phyloP scores from a whole-genome alignment of 129 eudicot genomes.

The Pulicaria dysenterica region DNA sequence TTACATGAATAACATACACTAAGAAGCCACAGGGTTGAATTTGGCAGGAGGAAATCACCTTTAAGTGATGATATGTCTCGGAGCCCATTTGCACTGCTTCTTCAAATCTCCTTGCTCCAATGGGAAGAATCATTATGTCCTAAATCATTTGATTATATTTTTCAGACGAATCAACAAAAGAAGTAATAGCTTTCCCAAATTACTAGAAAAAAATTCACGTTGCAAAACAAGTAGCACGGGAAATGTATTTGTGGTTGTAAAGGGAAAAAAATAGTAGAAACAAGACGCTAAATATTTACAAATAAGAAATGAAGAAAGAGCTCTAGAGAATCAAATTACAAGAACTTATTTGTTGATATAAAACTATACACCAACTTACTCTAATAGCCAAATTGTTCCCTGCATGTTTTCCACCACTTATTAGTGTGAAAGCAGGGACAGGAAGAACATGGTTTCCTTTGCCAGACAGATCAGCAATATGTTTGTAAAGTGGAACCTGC shows the following conservation, averaged over 20 bases:
- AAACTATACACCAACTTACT: conserved; percentile 43
- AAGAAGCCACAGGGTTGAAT: neutral
- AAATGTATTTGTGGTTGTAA: too few species aligned
- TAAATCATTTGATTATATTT: conserved; percentile 30
- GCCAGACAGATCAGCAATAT: conserved; percentile 90
- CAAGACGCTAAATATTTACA: too few species aligned
- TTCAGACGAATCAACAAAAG: conserved; percentile 4
- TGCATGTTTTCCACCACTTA: conserved; percentile 91
- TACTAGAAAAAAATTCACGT: neutral
- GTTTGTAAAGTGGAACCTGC: conserved; percentile 88
- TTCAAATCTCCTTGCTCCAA: conserved; percentile 85
- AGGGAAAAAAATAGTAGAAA: too few species aligned
- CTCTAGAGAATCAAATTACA: too few species aligned
- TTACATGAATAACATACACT: neutral
- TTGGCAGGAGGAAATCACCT: conserved; percentile 48
- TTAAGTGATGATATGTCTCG: conserved; percentile 92
- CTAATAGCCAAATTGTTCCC: conserved; percentile 74
- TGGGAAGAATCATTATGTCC: conserved; percentile 91
- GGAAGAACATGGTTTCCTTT: conserved; percentile 67
- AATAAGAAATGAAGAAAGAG: too few species aligned
- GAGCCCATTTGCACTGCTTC: conserved; percentile 98
- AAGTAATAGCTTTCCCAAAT: neutral
- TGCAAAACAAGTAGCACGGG: neutral
- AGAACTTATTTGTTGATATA: neutral
- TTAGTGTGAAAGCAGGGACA: conserved; percentile 80